Conservation (phyloP, 208 protist genomes). For the Angomonas deanei region DNA sequence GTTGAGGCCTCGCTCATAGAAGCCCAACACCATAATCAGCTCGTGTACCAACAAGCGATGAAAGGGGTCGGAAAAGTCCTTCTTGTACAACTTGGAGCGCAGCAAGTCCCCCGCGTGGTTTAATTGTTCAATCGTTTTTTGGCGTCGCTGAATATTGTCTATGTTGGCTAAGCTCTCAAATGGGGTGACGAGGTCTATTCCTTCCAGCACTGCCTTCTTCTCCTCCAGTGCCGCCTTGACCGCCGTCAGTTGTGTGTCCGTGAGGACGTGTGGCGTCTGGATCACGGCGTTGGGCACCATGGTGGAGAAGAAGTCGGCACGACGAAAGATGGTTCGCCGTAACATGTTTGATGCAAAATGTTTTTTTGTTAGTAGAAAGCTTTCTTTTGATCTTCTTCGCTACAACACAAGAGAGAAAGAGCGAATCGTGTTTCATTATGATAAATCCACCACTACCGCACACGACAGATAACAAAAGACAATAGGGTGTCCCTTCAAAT, state of each 20-base stretch:
- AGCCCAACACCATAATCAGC: slow-evolving; percentile 86
- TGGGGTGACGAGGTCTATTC: slow-evolving; percentile 25
- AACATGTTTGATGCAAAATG: slow-evolving; percentile 37
- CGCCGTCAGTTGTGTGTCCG: slow-evolving; percentile 19
- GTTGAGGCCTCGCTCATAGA: slow-evolving; percentile 64
- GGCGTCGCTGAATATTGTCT: slow-evolving; percentile 27
- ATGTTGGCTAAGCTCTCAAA: slow-evolving; percentile 33
- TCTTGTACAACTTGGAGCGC: slow-evolving; percentile 60
- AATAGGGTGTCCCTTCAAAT: too few relatives aligned
- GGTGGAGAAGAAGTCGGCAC: slow-evolving; percentile 77
- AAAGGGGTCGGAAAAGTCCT: slow-evolving; percentile 42
- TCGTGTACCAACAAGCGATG: slow-evolving; percentile 79
- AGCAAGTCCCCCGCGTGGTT: slow-evolving; percentile 37
- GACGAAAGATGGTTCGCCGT: slow-evolving; percentile 27
- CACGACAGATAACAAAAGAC: too few relatives aligned
- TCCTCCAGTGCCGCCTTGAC: slow-evolving; percentile 49
- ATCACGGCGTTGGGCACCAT: slow-evolving; percentile 57
- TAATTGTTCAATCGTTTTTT: slow-evolving; percentile 30
- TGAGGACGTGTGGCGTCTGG: slow-evolving; percentile 32
- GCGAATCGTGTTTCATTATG: too few relatives aligned
- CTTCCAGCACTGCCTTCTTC: slow-evolving; percentile 31
- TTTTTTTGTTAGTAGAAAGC: slow-evolving; percentile 5
- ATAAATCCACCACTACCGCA: too few relatives aligned
- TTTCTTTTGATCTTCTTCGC: too few relatives aligned
- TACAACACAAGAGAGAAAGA: neutral